Evolutionary conservation across 805 yeast genomes (phyloP).

Genomic region (Metschnikowia borealis): DNA sequence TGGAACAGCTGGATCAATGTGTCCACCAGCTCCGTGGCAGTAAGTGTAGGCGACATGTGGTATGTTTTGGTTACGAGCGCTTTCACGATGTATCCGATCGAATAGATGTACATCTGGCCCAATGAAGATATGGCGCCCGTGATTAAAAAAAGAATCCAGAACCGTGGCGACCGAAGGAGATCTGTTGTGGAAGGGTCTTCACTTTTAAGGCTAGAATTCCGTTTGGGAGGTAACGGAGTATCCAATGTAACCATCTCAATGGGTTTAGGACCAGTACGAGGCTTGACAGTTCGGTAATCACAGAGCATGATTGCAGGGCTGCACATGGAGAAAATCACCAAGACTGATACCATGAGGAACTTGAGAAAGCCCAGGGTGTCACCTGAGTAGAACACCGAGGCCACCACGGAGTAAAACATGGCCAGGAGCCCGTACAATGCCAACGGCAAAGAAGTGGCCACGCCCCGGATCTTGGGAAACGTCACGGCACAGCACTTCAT

Average conservation of each 20-base stretch:
- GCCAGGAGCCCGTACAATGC: constrained; percentile 76
- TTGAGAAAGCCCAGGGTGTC: constrained; percentile 54
- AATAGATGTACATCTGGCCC: constrained; percentile 47
- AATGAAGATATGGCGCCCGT: constrained; percentile 40
- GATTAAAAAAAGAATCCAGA: constrained; percentile 37
- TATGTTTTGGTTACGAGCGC: constrained; percentile 25
- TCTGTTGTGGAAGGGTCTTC: background rate
- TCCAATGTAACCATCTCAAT: constrained; percentile 9
- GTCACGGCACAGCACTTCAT: constrained; percentile 71
- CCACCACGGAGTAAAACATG: constrained; percentile 56
- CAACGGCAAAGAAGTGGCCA: constrained; percentile 72
- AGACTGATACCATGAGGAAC: constrained; percentile 41
- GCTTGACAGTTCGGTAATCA: constrained; percentile 21
- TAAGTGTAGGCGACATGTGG: constrained; percentile 7
- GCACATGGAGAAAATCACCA: constrained; percentile 40
- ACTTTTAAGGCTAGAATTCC: background rate
- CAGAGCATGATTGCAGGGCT: constrained; percentile 44
- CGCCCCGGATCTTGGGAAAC: constrained; percentile 64
- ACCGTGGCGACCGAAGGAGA: constrained; percentile 23
- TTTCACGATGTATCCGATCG: constrained; percentile 44
- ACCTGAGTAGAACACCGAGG: constrained; percentile 50
- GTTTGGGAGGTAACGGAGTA: background rate
- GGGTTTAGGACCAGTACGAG: constrained; percentile 6
- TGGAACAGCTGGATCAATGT: constrained; percentile 51
- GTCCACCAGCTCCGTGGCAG: constrained; percentile 17